A percentile compares a stretch with the other conserved stretches of the same genome.
Evolutionary conservation across 1,284 basidiomycete species (phyloP).

Genomic region (Moesziomyces antarcticus): DNA sequence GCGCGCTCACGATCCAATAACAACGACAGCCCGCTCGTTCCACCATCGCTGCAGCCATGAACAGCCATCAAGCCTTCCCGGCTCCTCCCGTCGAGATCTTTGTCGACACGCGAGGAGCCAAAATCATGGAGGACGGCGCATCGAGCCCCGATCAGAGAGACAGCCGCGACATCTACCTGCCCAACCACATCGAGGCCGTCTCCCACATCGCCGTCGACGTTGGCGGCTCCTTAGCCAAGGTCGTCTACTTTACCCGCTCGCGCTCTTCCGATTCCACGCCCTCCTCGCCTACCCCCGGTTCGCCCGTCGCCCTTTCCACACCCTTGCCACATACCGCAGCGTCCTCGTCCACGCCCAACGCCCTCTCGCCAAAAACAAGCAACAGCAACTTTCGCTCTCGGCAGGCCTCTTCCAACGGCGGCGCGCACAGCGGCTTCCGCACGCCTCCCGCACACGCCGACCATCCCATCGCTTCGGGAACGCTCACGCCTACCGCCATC

Average conservation of each 20-base stretch:
- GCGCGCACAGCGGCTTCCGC: constrained; percentile 19
- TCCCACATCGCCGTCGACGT: constrained; percentile 70
- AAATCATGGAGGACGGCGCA: constrained; percentile 60
- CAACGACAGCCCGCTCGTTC: not conserved
- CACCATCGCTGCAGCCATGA: constrained; percentile 18
- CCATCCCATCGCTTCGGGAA: constrained; percentile 49
- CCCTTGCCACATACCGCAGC: constrained; percentile 10
- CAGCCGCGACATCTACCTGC: constrained; percentile 65
- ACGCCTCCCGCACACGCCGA: constrained; percentile 48
- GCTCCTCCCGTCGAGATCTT: constrained; percentile 57
- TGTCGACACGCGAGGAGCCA: constrained; percentile 57
- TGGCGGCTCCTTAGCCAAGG: constrained; percentile 95
- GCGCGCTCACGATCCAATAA: not conserved
- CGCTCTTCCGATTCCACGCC: constrained; percentile 28
- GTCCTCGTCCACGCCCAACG: constrained; percentile 23
- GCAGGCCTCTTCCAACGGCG: constrained; percentile 31
- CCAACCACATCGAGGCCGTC: constrained; percentile 66
- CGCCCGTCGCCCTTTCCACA: constrained; percentile 9
- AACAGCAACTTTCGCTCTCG: constrained; percentile 38
- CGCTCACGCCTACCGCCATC: constrained; percentile 59
- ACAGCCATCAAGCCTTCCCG: constrained; percentile 37
- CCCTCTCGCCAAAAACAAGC: constrained; percentile 34
- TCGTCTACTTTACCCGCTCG: constrained; percentile 88
- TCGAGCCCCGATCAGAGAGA: constrained; percentile 59
- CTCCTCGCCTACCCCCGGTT: constrained; percentile 14